Evolutionary conservation across 805 yeast genomes (phyloP).

Genomic region (Diddensiella santjacobensis): DNA sequence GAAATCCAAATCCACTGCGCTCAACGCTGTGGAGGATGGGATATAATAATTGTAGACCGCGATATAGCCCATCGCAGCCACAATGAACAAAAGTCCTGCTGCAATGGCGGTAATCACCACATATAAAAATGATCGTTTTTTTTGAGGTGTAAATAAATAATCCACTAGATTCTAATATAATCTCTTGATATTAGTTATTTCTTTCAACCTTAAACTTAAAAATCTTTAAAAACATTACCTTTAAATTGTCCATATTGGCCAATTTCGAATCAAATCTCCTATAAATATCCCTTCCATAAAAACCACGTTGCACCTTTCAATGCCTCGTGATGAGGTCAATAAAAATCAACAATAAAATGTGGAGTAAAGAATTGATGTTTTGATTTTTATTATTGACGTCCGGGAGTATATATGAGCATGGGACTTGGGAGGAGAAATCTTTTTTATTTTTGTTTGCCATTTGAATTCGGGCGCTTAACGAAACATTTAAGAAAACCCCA

Average conservation of each 20-base stretch:
- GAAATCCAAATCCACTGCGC: slow-evolving; percentile 22
- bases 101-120: slow-evolving; percentile 13
- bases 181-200: background rate
- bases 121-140: slow-evolving; percentile 15
- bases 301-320: no score
- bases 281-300: no score
- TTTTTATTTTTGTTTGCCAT: no score
- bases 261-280: background rate
- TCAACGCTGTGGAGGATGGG: slow-evolving; percentile 20
- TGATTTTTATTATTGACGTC: no score
- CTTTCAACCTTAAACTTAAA: background rate
- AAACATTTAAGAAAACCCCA: no score
- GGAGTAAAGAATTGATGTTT: no score
- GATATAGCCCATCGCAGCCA: slow-evolving; percentile 23
- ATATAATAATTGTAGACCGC: slow-evolving; percentile 22
- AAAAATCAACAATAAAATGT: no score
- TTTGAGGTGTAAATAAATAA: slow-evolving; percentile 11
- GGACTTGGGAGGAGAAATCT: no score
- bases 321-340: no score
- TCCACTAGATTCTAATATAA: slow-evolving; percentile 1
- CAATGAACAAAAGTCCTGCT: slow-evolving; percentile 13
- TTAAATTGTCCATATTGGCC: background rate
- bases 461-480: no score
- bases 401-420: no score
- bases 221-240: background rate